Evolutionary conservation across 805 yeast genomes (phyloP), one percentile per base, ranked within the genome.

Genomic region (Metschnikowia continentalis): DNA sequence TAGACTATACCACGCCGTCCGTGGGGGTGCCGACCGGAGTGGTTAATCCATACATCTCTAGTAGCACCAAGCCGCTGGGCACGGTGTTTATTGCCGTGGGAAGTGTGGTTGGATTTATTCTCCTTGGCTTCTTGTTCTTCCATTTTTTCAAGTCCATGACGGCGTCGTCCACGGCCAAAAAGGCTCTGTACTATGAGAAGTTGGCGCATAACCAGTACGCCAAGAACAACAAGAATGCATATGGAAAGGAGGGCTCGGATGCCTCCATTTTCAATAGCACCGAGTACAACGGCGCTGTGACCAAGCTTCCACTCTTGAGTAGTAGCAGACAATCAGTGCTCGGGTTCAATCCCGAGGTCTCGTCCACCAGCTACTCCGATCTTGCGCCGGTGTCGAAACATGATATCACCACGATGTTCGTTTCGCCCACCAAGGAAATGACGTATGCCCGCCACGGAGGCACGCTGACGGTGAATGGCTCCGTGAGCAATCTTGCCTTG

Each of bases 61-160:
- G 71, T 42, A 67, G 82, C 5, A 62, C 62, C 19, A 72, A 75
- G 42, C 88, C 90, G 1, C 76, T 80, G 43, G 96, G 96, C 1
- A 86, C 94, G 0, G 90, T 90, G 2, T 89, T 88, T 68, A 89
- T 90, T 47, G 86, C 88, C 0, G 86, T 88, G 40, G 96, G 95
- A 1, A 73, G 85, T 10, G 74, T 84, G 36, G 81, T 84, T 4
- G 88, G 84, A 0, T 82, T 81, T 36, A 69, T 86, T 3, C 66
- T 83, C 19, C 54, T 84, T 3, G 75, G 74, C 1, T 72, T 85
- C 37, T 55, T 78, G 10, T 55, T 74, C 13, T 83, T 85, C 78
- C 80, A 84, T 57, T 59, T 78, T 20, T 64, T 79, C 22, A 70
- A 75, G 39, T 77, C 80, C 13, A 54, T 76, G 32, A 60, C 69